Conservation (phyloP, 73 alveolate genomes). For the Blepharisma stoltei region DNA sequence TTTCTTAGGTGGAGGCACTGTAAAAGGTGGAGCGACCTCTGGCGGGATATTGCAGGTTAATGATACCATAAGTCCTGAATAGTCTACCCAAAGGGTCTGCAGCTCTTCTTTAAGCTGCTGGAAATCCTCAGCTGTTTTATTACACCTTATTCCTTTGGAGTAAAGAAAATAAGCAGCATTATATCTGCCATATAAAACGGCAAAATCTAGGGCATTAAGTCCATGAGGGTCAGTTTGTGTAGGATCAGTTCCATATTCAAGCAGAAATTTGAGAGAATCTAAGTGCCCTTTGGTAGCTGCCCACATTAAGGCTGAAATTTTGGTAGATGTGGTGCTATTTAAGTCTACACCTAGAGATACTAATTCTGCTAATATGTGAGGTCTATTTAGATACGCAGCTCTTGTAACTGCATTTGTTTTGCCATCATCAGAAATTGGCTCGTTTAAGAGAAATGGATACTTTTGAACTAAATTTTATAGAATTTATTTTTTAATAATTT, state of each 20-base stretch:
- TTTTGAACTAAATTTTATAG: neutral
- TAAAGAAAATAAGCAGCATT: constrained; percentile 9
- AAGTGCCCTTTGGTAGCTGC: constrained; percentile 2
- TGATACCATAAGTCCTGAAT: neutral
- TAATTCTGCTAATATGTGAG: constrained; percentile 20
- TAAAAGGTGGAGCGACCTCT: neutral
- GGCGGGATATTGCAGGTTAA: constrained; percentile 5
- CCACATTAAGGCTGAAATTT: constrained; percentile 27
- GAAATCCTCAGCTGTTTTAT: constrained; percentile 28
- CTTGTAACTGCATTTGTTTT: constrained; percentile 24
- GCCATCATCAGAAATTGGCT: constrained; percentile 25
- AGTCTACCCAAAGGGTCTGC: neutral
- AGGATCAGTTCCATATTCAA: constrained; percentile 11
- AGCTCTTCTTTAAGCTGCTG: neutral
- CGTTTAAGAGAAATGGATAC: neutral
- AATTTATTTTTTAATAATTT: too few relatives aligned
- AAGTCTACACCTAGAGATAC: constrained; percentile 25
- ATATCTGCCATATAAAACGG: constrained; percentile 15
- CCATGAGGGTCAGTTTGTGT: neutral
- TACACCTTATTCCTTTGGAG: neutral
- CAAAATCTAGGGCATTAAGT: constrained; percentile 23
- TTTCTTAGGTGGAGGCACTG: neutral
- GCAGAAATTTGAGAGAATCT: constrained; percentile 22
- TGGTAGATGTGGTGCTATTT: neutral
- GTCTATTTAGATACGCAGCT: constrained; percentile 25